These are phyloP conservation scores for Teratosphaeria viscida DNA, from an alignment of 2,329 filamentous ascomycete species.

Conservation along the genomic window DNA sequence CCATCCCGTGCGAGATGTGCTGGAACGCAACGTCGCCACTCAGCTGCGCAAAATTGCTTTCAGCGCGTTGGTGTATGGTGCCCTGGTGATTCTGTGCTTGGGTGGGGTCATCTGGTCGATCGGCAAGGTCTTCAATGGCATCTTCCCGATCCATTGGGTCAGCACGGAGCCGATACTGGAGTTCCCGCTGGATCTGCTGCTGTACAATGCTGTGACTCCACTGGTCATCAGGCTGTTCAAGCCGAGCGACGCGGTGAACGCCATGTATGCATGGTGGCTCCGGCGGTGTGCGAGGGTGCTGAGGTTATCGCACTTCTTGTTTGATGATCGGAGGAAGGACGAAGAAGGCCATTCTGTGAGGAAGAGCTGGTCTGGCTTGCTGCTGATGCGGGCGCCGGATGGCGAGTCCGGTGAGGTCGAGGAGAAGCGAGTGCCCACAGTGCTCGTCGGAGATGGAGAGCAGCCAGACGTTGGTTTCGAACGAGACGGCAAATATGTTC, in stretches of 20 bases:
- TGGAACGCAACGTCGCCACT: slow-evolving; percentile 83
- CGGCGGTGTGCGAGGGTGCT: slow-evolving; percentile 69
- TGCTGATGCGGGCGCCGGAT: slow-evolving; percentile 8
- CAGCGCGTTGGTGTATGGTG: slow-evolving; percentile 90
- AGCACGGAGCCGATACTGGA: slow-evolving; percentile 86
- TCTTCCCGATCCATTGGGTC: slow-evolving; percentile 88
- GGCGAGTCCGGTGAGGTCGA: background rate
- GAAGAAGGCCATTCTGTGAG: slow-evolving; percentile 57
- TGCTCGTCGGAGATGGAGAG: slow-evolving; percentile 9
- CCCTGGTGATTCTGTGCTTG: slow-evolving; percentile 81
- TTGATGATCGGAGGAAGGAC: slow-evolving; percentile 68
- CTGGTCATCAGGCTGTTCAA: slow-evolving; percentile 74
- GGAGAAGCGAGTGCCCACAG: background rate
- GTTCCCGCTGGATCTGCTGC: slow-evolving; percentile 85
- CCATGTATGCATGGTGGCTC: slow-evolving; percentile 95
- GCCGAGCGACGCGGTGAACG: slow-evolving; percentile 72
- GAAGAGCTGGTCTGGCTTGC: slow-evolving; percentile 20
- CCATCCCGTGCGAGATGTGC: slow-evolving; percentile 90
- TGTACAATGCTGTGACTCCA: slow-evolving; percentile 95
- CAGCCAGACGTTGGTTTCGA: slow-evolving; percentile 41
- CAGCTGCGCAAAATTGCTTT: slow-evolving; percentile 95
- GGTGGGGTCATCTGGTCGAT: slow-evolving; percentile 96
- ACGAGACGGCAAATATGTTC: slow-evolving; percentile 71
- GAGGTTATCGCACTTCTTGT: slow-evolving; percentile 83
- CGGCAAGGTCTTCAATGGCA: slow-evolving; percentile 52